Percentiles rank a stretch among this genome's conserved stretches.
Conservation (phyloP, 1,284 basidiomycete species). For the Papiliotrema terrestris region DNA sequence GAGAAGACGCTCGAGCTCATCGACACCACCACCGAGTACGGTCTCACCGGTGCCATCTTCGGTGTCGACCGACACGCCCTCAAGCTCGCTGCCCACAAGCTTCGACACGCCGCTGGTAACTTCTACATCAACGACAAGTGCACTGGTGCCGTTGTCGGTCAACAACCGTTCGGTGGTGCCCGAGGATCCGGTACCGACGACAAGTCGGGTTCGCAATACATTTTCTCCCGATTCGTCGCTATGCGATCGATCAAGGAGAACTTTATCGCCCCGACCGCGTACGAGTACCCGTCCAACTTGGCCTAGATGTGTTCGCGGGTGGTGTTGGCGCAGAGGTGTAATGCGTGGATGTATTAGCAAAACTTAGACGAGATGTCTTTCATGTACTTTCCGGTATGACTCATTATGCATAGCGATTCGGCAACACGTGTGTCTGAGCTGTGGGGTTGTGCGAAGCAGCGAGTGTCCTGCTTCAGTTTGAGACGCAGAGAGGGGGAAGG, state of each 20-base stretch:
- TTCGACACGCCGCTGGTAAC: slow-evolving; percentile 70
- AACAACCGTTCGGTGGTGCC: slow-evolving; percentile 95
- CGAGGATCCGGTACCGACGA: slow-evolving; percentile 95
- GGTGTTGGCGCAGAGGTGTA: background rate
- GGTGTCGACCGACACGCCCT: slow-evolving; percentile 72
- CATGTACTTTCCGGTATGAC: too few relatives aligned
- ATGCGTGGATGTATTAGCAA: too few relatives aligned
- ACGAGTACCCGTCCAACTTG: slow-evolving; percentile 80
- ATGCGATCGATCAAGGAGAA: slow-evolving; percentile 95
- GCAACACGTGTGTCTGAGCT: too few relatives aligned
- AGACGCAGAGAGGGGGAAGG: too few relatives aligned
- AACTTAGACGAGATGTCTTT: too few relatives aligned
- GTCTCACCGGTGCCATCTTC: slow-evolving; percentile 87
- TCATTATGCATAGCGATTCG: too few relatives aligned
- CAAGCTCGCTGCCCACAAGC: slow-evolving; percentile 66
- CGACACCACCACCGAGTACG: slow-evolving; percentile 83
- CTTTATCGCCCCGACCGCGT: slow-evolving; percentile 73
- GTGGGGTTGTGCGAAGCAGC: too few relatives aligned
- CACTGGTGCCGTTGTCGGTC: slow-evolving; percentile 91
- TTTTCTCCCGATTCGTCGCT: slow-evolving; percentile 82
- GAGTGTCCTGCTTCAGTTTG: too few relatives aligned
- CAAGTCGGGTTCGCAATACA: slow-evolving; percentile 87
- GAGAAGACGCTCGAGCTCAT: slow-evolving; percentile 82
- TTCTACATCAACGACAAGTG: slow-evolving; percentile 90
- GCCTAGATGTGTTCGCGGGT: too few relatives aligned